These are phyloP conservation scores for Neocatenulostroma microsporum DNA, from an alignment of 2,329 filamentous ascomycete species.

Conservation along the genomic window DNA sequence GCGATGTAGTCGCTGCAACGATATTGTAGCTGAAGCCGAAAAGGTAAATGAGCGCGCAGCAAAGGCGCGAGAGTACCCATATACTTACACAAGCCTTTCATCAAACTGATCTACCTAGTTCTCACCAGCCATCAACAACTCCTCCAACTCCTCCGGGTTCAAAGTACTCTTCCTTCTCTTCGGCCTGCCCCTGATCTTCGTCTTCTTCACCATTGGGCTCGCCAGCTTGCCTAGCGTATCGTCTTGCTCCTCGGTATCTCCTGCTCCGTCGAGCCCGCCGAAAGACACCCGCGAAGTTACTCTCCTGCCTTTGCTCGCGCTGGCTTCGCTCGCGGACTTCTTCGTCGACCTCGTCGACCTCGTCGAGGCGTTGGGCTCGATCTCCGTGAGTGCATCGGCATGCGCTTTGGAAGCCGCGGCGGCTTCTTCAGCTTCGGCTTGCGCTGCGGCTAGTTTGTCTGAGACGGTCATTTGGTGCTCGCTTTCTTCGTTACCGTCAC, in stretches of 20 bases:
- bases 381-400: neutral
- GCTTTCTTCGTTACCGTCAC: slow-evolving; percentile 27
- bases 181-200: slow-evolving; percentile 49
- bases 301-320: no score
- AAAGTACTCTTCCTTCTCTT: slow-evolving; percentile 65
- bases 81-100: neutral
- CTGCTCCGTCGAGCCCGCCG: slow-evolving; percentile 19
- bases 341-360: neutral
- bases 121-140: slow-evolving; percentile 32
- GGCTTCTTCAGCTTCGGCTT: slow-evolving; percentile 39
- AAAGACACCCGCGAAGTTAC: neutral
- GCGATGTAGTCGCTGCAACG: no score
- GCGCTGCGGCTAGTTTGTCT: slow-evolving; percentile 40
- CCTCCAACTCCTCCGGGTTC: slow-evolving; percentile 66
- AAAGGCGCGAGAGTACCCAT: neutral
- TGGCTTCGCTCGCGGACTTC: neutral
- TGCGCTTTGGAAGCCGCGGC: slow-evolving; percentile 21
- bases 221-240: slow-evolving; percentile 32
- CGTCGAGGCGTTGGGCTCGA: neutral
- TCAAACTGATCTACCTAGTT: neutral
- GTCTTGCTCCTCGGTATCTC: slow-evolving; percentile 20
- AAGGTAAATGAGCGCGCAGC: no score
- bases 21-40: no score
- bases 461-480: slow-evolving; percentile 33
- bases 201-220: slow-evolving; percentile 31